Evolutionary conservation across 2,329 filamentous ascomycete species (phyloP).

Genomic region (Colletotrichum gloeosporioides): DNA sequence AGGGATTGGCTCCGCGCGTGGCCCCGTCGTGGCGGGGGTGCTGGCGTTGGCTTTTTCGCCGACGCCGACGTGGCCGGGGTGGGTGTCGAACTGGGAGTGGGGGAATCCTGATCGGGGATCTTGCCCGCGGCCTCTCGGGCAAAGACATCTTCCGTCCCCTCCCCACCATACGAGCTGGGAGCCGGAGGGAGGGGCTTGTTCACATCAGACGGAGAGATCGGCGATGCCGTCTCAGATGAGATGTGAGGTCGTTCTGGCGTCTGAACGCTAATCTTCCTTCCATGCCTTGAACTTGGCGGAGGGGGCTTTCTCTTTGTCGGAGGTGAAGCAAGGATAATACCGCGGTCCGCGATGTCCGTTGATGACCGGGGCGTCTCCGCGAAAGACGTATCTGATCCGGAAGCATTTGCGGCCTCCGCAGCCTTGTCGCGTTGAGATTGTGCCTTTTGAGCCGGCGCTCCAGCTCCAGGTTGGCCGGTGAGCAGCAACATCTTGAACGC

Average conservation of each 20-base stretch:
- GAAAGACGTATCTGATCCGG: neutral
- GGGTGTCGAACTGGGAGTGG: slow-evolving; percentile 18
- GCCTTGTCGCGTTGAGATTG: slow-evolving; percentile 52
- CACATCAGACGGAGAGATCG: slow-evolving; percentile 50
- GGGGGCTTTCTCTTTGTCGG: slow-evolving; percentile 72
- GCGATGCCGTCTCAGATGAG: slow-evolving; percentile 25
- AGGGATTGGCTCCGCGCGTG: slow-evolving; percentile 48
- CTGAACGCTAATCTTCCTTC: slow-evolving; percentile 70
- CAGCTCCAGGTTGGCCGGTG: slow-evolving; percentile 64
- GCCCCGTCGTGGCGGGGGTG: slow-evolving; percentile 55
- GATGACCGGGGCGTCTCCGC: slow-evolving; percentile 62
- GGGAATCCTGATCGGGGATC: slow-evolving; percentile 45
- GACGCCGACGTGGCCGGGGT: slow-evolving; percentile 42
- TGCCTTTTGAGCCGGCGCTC: slow-evolving; percentile 26
- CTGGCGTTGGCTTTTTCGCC: slow-evolving; percentile 50
- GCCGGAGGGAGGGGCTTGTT: slow-evolving; percentile 69
- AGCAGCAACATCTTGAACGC: slow-evolving; percentile 79
- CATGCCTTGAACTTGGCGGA: slow-evolving; percentile 76
- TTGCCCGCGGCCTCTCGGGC: slow-evolving; percentile 60
- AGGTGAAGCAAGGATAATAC: slow-evolving; percentile 44
- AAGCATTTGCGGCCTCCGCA: slow-evolving; percentile 49
- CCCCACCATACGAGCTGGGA: slow-evolving; percentile 52
- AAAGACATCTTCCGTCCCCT: slow-evolving; percentile 56
- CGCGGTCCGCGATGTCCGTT: slow-evolving; percentile 59
- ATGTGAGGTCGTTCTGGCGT: slow-evolving; percentile 17